A percentile compares a stretch with the other conserved stretches of the same genome.
Evolutionary conservation across 2,329 filamentous ascomycete species (phyloP).

Genomic region (Curvularia spicifera): DNA sequence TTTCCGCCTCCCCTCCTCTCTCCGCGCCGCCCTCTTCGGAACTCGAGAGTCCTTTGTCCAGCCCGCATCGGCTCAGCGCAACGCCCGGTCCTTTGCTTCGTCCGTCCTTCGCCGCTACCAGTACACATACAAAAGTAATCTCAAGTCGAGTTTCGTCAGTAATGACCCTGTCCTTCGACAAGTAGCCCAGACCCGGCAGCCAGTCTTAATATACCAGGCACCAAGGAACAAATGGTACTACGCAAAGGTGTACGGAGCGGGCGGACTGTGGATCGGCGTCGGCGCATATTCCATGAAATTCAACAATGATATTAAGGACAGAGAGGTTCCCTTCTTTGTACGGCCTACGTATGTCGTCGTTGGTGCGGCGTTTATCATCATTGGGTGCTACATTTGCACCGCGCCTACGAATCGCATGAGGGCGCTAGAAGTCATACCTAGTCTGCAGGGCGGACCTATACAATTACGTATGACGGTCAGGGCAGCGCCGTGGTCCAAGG

Average conservation of each 20-base stretch:
- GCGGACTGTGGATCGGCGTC: conserved; percentile 33
- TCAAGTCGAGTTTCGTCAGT: conserved; percentile 26
- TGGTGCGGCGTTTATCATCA: conserved; percentile 34
- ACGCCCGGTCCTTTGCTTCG: conserved; percentile 35
- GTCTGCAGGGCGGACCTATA: conserved; percentile 35
- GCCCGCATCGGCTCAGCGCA: conserved; percentile 16
- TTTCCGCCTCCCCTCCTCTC: conserved; percentile 42
- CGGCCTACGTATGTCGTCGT: conserved; percentile 44
- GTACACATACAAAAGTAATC: conserved; percentile 18
- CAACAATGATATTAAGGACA: conserved; percentile 40
- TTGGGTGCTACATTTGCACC: conserved; percentile 42
- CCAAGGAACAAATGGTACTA: conserved; percentile 38
- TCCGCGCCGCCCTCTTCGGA: conserved; percentile 42
- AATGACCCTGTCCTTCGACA: conserved; percentile 45
- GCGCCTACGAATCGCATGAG: conserved; percentile 41
- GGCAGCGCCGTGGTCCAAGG: conserved; percentile 34
- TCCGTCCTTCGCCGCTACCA: conserved; percentile 34
- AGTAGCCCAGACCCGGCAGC: conserved; percentile 38
- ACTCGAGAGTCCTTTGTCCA: conserved; percentile 32
- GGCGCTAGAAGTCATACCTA: conserved; percentile 41
- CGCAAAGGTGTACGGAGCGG: conserved; percentile 37
- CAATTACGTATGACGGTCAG: conserved; percentile 41
- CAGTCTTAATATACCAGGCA: conserved; percentile 44
- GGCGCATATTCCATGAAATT: conserved; percentile 42
- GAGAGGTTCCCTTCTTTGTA: conserved; percentile 42